Base-by-base conservation (phyloP, 106 monocot species). In the Hemerocallis citrina region DNA sequence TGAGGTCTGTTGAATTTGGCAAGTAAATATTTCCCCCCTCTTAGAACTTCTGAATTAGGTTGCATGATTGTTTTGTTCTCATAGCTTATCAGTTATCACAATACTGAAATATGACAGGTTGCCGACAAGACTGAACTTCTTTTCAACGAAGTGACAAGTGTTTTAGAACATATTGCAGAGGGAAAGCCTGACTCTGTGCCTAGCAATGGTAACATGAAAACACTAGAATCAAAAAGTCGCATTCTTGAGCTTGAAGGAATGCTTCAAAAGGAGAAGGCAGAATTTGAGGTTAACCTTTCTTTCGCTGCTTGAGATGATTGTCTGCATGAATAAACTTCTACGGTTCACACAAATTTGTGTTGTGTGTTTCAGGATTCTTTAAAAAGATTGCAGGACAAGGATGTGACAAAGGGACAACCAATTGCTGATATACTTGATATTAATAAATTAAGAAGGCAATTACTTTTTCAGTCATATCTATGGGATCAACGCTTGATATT, bases 401-500 rank as follows among this genome's bases (percentile, higher is more conserved):
- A 85, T 37, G 42, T 20, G n/a, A 71, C 38, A 36, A 77, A 72
- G 24, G 72, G 75, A 40, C 60, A 92, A 31, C 57, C 70, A 42
- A 30, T 68, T 29, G 48, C 82, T 70, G 98, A 99, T 68, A 80
- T 83, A 63, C 82, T 99, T 54, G 88, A 88, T 48, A 36, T 99
- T 57, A 99, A 88, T 64, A 92, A 88, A 37, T 69, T 99, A 35
- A 69, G 70, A 47, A 73, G 85, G 51, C 74, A 85, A 62, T 73
- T 99, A 43, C 34, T 92, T 59, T 79, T 99, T 43, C 71, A 66
- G 33, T 68, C 92, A 32, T 88, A 81, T 68, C 47, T 83, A 48
- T 92, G 98, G 98, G 80, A 92, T 70, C 81, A 85, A 74, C 78
- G 82, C 1, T 64, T 98, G 30, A 44, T 77, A 62, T 69, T 67